Base-by-base conservation (phyloP, 192 early-diverging fungal species). In the Linnemannia zychae region DNA sequence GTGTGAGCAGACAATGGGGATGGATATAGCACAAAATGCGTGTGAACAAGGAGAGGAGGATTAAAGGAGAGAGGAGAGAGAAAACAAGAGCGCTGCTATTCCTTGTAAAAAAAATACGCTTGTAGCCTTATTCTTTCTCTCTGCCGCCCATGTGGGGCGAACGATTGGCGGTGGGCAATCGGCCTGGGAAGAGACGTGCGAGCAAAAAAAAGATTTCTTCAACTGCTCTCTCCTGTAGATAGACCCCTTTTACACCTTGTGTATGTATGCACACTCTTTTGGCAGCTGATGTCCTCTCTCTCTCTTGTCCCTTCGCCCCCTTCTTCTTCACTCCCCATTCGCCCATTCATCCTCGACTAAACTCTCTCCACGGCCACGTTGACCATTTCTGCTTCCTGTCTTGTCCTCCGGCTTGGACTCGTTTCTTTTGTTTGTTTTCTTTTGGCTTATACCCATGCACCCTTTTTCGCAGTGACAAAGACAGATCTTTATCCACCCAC, bases 71-170 rank as follows among this genome's bases (percentile, higher is more conserved):
- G 16, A 49, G 48, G 48, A 49, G 48, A 17, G 57, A 60, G 57
- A 44, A 44, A 44, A 44, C 40, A n/a, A n/a, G n/a, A n/a, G n/a
- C n/a, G n/a, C n/a, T n/a, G n/a, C n/a, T n/a, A n/a, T n/a, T n/a
- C n/a, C n/a, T n/a, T n/a, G n/a, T n/a, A n/a, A n/a, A n/a, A n/a
- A n/a, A n/a, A n/a, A n/a, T n/a, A n/a, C n/a, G n/a, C n/a, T n/a
- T n/a, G n/a, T 40, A 37, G 28, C 57, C 3, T 18, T 17, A 7
- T 63, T 74, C 20, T 57, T 18, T 60, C 6, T 28, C 65, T 52
- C n/a, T 60, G 52, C 37, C 48, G 66, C 76, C 76, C 76, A 77
- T 77, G 76, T 77, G 76, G 76, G 46, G 76, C 67, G 53, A 77
- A 77, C 37, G 76, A 77, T 77, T 77, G 76, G 76, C 33, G 16